These are phyloP conservation scores for Rubia yunnanensis DNA, from an alignment of 257 asterid species.

Conservation along the genomic window DNA sequence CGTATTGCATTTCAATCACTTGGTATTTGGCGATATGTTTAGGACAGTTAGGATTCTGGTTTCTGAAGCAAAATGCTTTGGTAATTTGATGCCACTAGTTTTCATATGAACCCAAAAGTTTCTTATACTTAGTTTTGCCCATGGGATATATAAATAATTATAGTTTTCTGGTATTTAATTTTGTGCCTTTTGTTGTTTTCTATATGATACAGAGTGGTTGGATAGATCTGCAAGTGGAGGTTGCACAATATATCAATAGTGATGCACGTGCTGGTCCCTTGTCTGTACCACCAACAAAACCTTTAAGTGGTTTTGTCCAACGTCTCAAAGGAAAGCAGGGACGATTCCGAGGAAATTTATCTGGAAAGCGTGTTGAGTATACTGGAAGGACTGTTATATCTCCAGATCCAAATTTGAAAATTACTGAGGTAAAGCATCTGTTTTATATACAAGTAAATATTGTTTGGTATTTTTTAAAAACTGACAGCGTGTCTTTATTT, in stretches of 20 bases:
- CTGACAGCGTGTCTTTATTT: not conserved
- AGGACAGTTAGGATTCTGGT: not conserved
- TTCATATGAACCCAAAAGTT: not conserved
- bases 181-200: not conserved
- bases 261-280: conserved; percentile 56
- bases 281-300: conserved; percentile 25
- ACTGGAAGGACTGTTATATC: conserved; percentile 97
- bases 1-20: not conserved
- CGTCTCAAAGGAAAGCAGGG: conserved; percentile 97
- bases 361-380: conserved; percentile 94
- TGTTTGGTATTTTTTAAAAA: not conserved
- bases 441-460: not conserved
- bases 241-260: conserved; percentile 81
- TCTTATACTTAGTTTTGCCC: not conserved
- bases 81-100: not conserved
- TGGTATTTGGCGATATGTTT: not conserved
- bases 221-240: conserved; percentile 65
- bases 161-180: not conserved
- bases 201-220: conserved; percentile 42
- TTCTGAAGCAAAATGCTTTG: not conserved
- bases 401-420: conserved; percentile 90
- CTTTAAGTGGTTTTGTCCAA: conserved; percentile 84
- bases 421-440: conserved; percentile 55
- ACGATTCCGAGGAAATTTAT: conserved; percentile 83
- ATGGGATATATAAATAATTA: not conserved